Conservation (phyloP, 1,139 yeast genomes). For the Candida frijolesensis region DNA sequence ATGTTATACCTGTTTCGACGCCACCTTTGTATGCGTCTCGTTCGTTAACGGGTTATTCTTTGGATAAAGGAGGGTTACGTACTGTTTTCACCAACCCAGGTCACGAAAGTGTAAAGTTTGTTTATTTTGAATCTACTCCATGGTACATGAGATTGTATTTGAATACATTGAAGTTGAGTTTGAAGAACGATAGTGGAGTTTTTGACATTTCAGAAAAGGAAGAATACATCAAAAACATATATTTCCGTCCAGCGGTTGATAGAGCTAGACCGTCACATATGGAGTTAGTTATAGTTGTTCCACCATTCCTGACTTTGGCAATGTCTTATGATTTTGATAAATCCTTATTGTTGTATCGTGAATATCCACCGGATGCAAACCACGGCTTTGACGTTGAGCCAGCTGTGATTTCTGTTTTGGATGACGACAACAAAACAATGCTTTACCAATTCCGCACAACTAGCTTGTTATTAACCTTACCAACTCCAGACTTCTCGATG, state of each 20-base stretch:
- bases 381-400: conserved; percentile 97
- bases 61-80: conserved; percentile 88
- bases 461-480: conserved; percentile 78
- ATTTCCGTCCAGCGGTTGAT: conserved; percentile 78
- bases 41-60: conserved; percentile 89
- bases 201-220: conserved; percentile 19
- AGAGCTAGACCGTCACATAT: conserved; percentile 81
- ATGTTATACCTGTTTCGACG: conserved; percentile 27
- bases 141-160: conserved; percentile 90
- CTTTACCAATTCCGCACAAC: conserved; percentile 74
- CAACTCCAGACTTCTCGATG: conserved; percentile 99
- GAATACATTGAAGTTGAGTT: conserved; percentile 54
- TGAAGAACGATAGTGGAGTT: conserved; percentile 21
- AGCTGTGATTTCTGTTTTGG: conserved; percentile 66
- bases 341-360: conserved; percentile 79
- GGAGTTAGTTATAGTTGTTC: conserved; percentile 66
- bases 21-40: conserved; percentile 81
- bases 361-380: conserved; percentile 98
- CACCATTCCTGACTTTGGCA: conserved; percentile 63
- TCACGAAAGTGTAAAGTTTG: conserved; percentile 46
- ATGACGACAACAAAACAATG: conserved; percentile 22
- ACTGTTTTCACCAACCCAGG: conserved; percentile 73
- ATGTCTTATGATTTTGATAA: conserved; percentile 84
- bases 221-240: conserved; percentile 48
- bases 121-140: conserved; percentile 83